A percentile compares a stretch with the other conserved stretches of the same genome.
These are phyloP conservation scores for Rubia peregrina DNA, from an alignment of 305 asterid species.

Conservation along the genomic window DNA sequence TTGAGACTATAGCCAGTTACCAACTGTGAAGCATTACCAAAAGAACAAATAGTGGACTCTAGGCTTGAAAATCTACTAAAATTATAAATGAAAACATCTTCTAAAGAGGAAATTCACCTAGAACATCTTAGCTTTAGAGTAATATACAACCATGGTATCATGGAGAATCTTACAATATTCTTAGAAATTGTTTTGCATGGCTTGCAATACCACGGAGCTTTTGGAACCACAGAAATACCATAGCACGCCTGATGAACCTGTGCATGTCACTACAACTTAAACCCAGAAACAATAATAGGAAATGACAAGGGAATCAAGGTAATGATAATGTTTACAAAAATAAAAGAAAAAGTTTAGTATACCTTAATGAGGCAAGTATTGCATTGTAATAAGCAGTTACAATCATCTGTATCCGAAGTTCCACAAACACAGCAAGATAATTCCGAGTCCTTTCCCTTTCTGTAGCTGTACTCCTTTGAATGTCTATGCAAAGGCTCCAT, in stretches of 20 bases:
- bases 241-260: constrained; percentile 33
- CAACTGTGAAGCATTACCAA: not conserved
- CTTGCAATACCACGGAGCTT: constrained; percentile 27
- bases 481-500: constrained; percentile 23
- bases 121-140: constrained; percentile 3
- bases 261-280: constrained; percentile 14
- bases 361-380: constrained; percentile 39
- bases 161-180: constrained; percentile 17
- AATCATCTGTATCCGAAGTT: constrained; percentile 33
- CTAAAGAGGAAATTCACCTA: not conserved
- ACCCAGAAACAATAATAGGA: constrained; percentile 15
- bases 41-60: not conserved
- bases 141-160: not conserved
- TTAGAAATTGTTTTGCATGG: constrained; percentile 29
- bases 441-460: constrained; percentile 17
- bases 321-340: constrained; percentile 5
- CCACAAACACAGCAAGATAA: constrained; percentile 35
- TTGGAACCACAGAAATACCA: constrained; percentile 24
- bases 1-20: too few species aligned
- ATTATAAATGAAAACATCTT: not conserved
- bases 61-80: not conserved
- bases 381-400: constrained; percentile 33
- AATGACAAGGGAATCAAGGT: constrained; percentile 10
- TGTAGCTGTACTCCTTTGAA: constrained; percentile 25
- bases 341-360: constrained; percentile 12